A percentile compares a stretch with the other conserved stretches of the same genome.
Conservation (phyloP, 495 filamentous ascomycete species). For the Cercophora samala region DNA sequence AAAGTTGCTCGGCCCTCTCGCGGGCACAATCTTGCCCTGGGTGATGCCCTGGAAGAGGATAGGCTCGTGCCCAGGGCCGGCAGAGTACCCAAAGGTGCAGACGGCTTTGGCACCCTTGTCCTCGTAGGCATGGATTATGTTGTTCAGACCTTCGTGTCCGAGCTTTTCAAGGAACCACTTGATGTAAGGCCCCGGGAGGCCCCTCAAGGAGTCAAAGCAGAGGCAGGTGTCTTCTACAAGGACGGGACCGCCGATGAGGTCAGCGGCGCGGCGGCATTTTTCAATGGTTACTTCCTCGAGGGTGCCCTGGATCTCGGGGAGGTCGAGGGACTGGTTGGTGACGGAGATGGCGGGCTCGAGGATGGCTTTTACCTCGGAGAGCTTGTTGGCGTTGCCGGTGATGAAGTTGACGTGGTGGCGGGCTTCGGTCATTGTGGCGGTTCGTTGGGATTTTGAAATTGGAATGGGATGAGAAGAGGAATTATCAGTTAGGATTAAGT, state of each 20-base stretch:
- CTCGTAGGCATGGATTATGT: constrained; percentile 81
- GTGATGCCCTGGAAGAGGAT: constrained; percentile 91
- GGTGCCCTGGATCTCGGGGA: constrained; percentile 86
- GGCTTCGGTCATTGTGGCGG: constrained; percentile 18
- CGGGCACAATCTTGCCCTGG: constrained; percentile 67
- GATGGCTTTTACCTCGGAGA: constrained; percentile 82
- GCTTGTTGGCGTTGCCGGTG: constrained; percentile 92
- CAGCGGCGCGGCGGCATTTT: constrained; percentile 78
- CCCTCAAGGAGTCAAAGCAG: constrained; percentile 84
- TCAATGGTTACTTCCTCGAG: constrained; percentile 86
- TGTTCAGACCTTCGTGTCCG: constrained; percentile 82
- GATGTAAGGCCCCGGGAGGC: constrained; percentile 94
- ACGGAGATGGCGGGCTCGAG: constrained; percentile 70
- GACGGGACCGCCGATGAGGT: constrained; percentile 74
- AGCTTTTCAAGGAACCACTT: constrained; percentile 89
- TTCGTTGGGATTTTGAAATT: neutral
- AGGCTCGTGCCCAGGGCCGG: constrained; percentile 78
- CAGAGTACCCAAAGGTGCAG: constrained; percentile 91
- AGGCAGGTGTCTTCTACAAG: constrained; percentile 94
- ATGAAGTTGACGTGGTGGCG: constrained; percentile 74
- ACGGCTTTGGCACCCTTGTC: constrained; percentile 90
- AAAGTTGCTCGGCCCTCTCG: constrained; percentile 71
- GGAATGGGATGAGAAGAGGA: neutral
- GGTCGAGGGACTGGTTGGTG: constrained; percentile 68
- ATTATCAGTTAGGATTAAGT: too few relatives aligned